Base-by-base conservation (phyloP, 208 protist genomes). In the Plasmodiophora brassicae region DNA sequence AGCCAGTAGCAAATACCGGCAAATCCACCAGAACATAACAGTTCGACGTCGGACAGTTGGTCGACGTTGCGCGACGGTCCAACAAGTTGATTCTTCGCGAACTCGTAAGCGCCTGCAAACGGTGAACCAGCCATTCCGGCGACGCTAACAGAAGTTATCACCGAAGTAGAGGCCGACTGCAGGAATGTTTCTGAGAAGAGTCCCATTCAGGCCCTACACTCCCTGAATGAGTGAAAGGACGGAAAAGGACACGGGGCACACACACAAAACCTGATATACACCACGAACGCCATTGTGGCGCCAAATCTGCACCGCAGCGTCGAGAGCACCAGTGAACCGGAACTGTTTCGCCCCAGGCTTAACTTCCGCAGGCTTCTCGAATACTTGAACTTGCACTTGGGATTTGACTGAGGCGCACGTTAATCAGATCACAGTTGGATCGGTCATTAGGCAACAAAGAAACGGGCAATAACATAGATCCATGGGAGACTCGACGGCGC, bases 1-100 rank as follows among this genome's bases (percentile, higher is more conserved):
- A 78, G 65, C 65, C 65, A 78, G 41, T 78, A 78, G n/a, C 65
- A 78, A 78, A 78, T 32, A 38, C 65, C 65, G n/a, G 65, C 65
- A 32, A 78, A n/a, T 44, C 65, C 65, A 78, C 65, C 65, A 5
- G 65, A 78, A 78, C 65, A 78, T 38, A 78, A 32, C n/a, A 78
- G 65, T 78, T 78, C 14, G 10, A 78, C 20, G 32, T n/a, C 32
- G 5, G 65, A 78, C 65, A 78, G 65, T 5, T 78, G 10, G 14
- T n/a, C 20, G 5, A 78, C 65, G 41, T 78, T 38, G 20, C 65
- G 14, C 32, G 32, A 14, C 65, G 65, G 65, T 36, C 14, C 65
- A 32, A 38, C 5, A 32, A 78, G 41, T 38, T 5, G n/a, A 14
- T 5, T n/a, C 5, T 38, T n/a, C 32, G 14, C 20, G 20, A 44